Evolutionary conservation across 306 rosid species (phyloP).

Genomic region (Vigna angularis): DNA sequence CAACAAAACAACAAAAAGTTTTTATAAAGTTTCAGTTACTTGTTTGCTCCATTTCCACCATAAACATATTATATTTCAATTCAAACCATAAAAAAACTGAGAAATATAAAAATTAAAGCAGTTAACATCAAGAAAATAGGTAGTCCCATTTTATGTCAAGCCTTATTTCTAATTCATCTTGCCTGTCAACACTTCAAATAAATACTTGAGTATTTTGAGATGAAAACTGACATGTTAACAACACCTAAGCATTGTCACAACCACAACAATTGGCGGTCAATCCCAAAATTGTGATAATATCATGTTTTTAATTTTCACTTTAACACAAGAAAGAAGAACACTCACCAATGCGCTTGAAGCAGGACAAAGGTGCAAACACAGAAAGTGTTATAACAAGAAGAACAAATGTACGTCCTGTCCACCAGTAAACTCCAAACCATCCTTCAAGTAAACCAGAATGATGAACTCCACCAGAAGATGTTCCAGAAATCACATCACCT

Average conservation of each 20-base stretch:
- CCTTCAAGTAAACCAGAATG: conserved; percentile 86
- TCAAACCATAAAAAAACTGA: neutral
- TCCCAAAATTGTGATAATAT: neutral
- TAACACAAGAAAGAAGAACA: conserved; percentile 24
- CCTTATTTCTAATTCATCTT: conserved; percentile 12
- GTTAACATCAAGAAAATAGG: neutral
- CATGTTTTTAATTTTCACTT: neutral
- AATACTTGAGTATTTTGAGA: neutral
- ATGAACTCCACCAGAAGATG: conserved; percentile 75
- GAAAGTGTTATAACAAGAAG: conserved; percentile 63
- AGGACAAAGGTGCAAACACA: conserved; percentile 74
- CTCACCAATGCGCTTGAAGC: conserved; percentile 84
- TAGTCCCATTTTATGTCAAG: neutral
- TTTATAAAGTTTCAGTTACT: neutral
- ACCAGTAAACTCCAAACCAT: conserved; percentile 91
- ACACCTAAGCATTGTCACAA: neutral
- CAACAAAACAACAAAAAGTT: neutral
- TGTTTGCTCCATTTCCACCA: neutral
- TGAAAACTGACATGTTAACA: neutral
- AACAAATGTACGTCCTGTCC: conserved; percentile 73
- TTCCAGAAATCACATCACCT: conserved; percentile 97
- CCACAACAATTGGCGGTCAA: neutral
- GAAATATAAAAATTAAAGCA: neutral
- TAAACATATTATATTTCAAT: neutral
- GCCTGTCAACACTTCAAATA: conserved; percentile 3